phyloP scores from a whole-genome alignment of 306 rosid genomes.

The Begonia peltatifolia region DNA sequence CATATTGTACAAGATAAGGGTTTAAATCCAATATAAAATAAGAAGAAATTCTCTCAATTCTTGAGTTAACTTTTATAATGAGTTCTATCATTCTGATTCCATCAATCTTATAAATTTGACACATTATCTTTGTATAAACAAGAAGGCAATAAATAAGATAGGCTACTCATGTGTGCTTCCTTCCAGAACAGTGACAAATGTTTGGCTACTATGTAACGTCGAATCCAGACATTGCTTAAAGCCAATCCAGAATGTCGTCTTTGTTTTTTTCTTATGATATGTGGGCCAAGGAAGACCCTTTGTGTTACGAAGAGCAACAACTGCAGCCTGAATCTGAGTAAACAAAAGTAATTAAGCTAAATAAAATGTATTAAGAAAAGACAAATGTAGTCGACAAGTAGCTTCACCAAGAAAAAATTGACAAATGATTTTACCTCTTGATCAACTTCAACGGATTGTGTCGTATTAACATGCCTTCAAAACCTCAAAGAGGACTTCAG shows the following conservation, averaged over 20 bases:
- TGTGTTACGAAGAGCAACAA: slow-evolving; percentile 78
- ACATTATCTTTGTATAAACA: slow-evolving; percentile 73
- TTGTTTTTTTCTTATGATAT: slow-evolving; percentile 68
- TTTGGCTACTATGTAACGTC: slow-evolving; percentile 39
- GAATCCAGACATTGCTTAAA: slow-evolving; percentile 90
- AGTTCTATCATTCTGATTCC: no score
- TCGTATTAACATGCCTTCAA: slow-evolving; percentile 93
- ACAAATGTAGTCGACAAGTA: slow-evolving; percentile 3
- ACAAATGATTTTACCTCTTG: slow-evolving; percentile 54
- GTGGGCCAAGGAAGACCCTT: slow-evolving; percentile 92
- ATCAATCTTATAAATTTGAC: slow-evolving; percentile 76
- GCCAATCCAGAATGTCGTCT: slow-evolving; percentile 94
- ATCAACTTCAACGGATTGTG: slow-evolving; percentile 91
- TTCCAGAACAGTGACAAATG: not conserved
- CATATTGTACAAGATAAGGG: no score
- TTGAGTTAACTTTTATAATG: no score
- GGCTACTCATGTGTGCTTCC: not conserved
- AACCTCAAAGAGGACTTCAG: slow-evolving; percentile 96
- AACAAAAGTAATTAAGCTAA: not conserved
- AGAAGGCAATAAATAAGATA: not conserved
- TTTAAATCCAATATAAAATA: no score
- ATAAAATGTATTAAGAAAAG: not conserved
- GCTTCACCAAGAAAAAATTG: not conserved
- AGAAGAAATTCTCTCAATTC: no score
- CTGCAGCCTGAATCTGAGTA: slow-evolving; percentile 83